A percentile compares a stretch with the other conserved stretches of the same genome.
Conservation (phyloP, 2,329 filamentous ascomycete genomes). For the Paecilomyces sp. region DNA sequence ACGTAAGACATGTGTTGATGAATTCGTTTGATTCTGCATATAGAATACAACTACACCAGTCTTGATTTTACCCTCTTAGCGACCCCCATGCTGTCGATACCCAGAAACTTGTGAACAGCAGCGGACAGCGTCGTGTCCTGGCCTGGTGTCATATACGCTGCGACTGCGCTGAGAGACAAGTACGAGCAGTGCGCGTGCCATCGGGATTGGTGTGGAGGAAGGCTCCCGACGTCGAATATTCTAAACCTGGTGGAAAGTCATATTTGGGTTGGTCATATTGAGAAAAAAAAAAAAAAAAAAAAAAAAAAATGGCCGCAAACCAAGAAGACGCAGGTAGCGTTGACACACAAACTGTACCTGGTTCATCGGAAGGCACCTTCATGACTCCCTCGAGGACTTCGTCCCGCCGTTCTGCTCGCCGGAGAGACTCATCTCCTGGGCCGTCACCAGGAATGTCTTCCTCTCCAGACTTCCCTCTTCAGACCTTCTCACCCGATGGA, state of each 20-base stretch:
- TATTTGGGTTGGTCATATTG: not conserved
- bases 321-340: conserved; percentile 49
- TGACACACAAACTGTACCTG: conserved; percentile 56
- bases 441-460: conserved; percentile 54
- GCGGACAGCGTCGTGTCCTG: not conserved
- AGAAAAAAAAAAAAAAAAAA: conserved; percentile 20
- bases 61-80: not conserved
- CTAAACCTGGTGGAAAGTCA: not conserved
- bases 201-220: not conserved
- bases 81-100: not conserved
- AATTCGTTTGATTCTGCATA: not conserved
- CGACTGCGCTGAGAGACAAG: not conserved
- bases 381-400: conserved; percentile 50
- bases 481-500: conserved; percentile 30
- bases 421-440: conserved; percentile 60
- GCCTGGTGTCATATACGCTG: not conserved
- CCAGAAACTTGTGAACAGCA: not conserved
- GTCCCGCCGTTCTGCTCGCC: conserved; percentile 60
- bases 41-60: not conserved
- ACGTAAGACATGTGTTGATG: not conserved
- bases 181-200: not conserved
- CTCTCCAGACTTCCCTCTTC: conserved; percentile 53
- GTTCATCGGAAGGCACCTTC: conserved; percentile 65
- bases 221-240: not conserved
- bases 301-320: conserved; percentile 22